phyloP scores from a whole-genome alignment of 371 early-diverging fungal species.

The Apophysomyces ossiformis region DNA sequence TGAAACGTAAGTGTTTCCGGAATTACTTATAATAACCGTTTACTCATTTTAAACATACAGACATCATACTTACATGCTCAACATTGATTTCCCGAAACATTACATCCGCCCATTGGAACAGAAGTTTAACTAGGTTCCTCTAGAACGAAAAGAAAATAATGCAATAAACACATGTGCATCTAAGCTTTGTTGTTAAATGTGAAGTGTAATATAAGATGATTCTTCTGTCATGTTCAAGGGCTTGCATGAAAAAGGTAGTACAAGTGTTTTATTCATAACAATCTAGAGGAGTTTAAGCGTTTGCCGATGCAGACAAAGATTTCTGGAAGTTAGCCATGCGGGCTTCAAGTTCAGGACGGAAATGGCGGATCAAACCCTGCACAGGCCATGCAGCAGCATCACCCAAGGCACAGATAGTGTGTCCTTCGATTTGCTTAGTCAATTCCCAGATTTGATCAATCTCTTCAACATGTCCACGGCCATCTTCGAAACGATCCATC shows the following conservation, averaged over 20 bases:
- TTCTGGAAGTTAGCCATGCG: constrained; percentile 73
- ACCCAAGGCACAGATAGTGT: constrained; percentile 97
- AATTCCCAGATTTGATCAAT: constrained; percentile 89
- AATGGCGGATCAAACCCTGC: constrained; percentile 91
- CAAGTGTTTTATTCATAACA: neutral
- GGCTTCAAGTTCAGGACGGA: constrained; percentile 91
- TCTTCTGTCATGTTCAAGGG: neutral
- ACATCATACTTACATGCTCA: constrained; percentile 58
- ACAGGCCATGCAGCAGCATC: constrained; percentile 99
- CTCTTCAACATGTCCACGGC: constrained; percentile 82
- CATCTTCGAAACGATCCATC: constrained; percentile 95
- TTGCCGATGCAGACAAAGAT: constrained; percentile 17
- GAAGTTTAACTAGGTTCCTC: constrained; percentile 52
- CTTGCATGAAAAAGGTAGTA: neutral
- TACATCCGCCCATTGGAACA: constrained; percentile 71
- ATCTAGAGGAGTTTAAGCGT: constrained; percentile 10
- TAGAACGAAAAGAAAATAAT: neutral
- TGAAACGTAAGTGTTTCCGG: constrained; percentile 40
- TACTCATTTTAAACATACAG: constrained; percentile 11
- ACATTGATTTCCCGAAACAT: constrained; percentile 69
- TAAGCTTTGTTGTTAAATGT: neutral
- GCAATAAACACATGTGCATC: too few species aligned
- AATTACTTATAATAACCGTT: neutral
- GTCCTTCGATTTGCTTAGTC: constrained; percentile 96
- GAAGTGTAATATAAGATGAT: neutral